phyloP scores from a whole-genome alignment of 108 stramenopile genomes.

The Fistulifera solaris region DNA sequence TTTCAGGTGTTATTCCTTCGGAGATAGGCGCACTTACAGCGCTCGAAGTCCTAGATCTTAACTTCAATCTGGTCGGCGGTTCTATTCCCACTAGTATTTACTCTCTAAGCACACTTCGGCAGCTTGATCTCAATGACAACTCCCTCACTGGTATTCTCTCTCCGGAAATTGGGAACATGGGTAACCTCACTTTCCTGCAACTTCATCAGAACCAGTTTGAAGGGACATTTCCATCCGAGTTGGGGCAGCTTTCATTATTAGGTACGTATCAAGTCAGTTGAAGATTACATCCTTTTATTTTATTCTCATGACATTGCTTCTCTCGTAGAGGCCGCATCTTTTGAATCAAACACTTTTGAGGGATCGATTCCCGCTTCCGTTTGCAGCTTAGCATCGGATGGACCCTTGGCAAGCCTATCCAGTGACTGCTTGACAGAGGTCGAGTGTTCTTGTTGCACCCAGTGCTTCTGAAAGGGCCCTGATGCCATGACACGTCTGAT shows the following conservation, averaged over 20 bases:
- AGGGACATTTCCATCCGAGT: constrained; percentile 44
- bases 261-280: constrained; percentile 14
- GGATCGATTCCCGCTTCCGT: constrained; percentile 47
- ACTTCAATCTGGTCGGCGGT: constrained; percentile 52
- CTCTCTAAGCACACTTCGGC: constrained; percentile 28
- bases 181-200: constrained; percentile 46
- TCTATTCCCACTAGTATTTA: constrained; percentile 40
- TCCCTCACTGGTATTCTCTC: constrained; percentile 44
- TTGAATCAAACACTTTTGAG: constrained; percentile 30
- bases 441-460: constrained; percentile 34
- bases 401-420: constrained; percentile 14
- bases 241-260: constrained; percentile 28
- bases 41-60: constrained; percentile 45
- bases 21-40: constrained; percentile 19
- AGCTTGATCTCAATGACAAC: constrained; percentile 73
- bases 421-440: constrained; percentile 39
- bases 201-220: constrained; percentile 47
- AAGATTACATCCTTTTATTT: background rate
- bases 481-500: too few relatives aligned
- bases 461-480: constrained; percentile 25
- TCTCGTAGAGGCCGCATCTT: constrained; percentile 28
- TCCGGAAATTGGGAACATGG: constrained; percentile 29
- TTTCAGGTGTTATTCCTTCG: constrained; percentile 51
- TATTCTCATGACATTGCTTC: background rate
- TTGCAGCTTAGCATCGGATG: constrained; percentile 12